These are phyloP conservation scores for Pisolithus marmoratus DNA, from an alignment of 768 basidiomycete genomes.

Conservation along the genomic window DNA sequence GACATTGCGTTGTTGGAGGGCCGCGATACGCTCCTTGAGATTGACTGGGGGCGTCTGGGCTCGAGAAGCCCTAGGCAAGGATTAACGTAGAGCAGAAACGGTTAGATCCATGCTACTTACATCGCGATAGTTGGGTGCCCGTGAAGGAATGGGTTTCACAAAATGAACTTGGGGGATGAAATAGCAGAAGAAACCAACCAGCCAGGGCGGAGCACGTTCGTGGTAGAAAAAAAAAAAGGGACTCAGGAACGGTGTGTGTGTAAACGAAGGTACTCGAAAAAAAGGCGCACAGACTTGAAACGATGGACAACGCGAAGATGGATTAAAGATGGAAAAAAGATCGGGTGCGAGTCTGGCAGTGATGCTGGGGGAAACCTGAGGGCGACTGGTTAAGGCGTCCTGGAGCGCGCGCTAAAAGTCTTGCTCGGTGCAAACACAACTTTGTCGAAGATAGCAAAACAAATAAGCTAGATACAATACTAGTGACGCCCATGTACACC, in stretches of 20 bases:
- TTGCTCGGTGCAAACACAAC: too few relatives aligned
- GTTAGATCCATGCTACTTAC: conserved; percentile 11
- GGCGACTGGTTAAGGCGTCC: too few relatives aligned
- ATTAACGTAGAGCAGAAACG: conserved; percentile 10
- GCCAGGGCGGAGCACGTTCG: conserved; percentile 11
- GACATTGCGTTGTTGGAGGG: conserved; percentile 56
- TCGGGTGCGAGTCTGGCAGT: too few relatives aligned
- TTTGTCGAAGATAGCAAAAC: too few relatives aligned
- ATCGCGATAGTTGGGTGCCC: conserved; percentile 11
- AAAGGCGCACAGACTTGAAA: too few relatives aligned
- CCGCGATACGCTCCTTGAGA: conserved; percentile 80
- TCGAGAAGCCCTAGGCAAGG: conserved; percentile 23
- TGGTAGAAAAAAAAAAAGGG: conserved; percentile 7
- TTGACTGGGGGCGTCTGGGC: conserved; percentile 35
- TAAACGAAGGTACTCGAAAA: not conserved
- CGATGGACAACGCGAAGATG: too few relatives aligned
- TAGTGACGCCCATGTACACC: too few relatives aligned
- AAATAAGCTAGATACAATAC: too few relatives aligned
- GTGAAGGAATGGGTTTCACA: conserved; percentile 5
- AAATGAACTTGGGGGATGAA: conserved; percentile 10
- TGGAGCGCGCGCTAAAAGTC: too few relatives aligned
- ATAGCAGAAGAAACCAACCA: conserved; percentile 13
- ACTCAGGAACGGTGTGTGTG: not conserved
- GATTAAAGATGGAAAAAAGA: too few relatives aligned
- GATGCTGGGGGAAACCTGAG: too few relatives aligned